Evolutionary conservation across 805 yeast species (phyloP).

Genomic region (Ogataea glucozyma): DNA sequence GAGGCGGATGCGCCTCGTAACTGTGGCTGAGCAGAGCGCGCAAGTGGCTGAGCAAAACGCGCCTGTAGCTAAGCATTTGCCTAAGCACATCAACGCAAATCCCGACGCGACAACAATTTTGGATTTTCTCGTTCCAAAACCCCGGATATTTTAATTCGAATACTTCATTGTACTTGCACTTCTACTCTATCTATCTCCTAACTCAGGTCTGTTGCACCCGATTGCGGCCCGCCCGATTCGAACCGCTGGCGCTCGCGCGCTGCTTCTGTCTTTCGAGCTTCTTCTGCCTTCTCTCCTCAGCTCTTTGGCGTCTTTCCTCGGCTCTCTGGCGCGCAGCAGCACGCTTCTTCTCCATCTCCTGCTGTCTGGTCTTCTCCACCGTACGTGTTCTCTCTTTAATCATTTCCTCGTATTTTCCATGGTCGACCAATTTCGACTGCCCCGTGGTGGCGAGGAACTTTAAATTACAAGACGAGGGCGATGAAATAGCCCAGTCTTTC

Average conservation of each 20-base stretch:
- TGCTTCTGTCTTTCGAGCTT: constrained; percentile 13
- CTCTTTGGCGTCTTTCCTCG: constrained; percentile 22
- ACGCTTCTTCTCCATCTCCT: constrained; percentile 16
- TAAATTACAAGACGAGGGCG: constrained; percentile 31
- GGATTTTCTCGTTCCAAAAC: too few species aligned
- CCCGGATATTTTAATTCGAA: too few species aligned
- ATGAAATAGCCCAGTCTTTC: constrained; percentile 65
- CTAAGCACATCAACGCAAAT: too few species aligned
- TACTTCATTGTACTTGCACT: not conserved
- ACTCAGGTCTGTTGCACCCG: too few species aligned
- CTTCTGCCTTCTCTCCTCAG: constrained; percentile 27
- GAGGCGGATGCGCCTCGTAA: constrained; percentile 1
- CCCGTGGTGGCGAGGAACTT: constrained; percentile 27
- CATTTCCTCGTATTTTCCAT: constrained; percentile 21
- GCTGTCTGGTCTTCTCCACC: constrained; percentile 9
- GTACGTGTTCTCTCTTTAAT: constrained; percentile 17
- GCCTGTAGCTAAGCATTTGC: too few species aligned
- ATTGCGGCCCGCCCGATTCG: too few species aligned
- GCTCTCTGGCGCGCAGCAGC: constrained; percentile 24
- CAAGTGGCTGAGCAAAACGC: not conserved
- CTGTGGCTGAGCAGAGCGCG: constrained; percentile 1
- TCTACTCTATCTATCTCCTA: not conserved
- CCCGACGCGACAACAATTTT: too few species aligned
- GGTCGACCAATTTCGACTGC: constrained; percentile 26
- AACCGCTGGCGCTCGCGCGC: constrained; percentile 1